phyloP scores from a whole-genome alignment of 345 rosid genomes.

The Salix caprea region DNA sequence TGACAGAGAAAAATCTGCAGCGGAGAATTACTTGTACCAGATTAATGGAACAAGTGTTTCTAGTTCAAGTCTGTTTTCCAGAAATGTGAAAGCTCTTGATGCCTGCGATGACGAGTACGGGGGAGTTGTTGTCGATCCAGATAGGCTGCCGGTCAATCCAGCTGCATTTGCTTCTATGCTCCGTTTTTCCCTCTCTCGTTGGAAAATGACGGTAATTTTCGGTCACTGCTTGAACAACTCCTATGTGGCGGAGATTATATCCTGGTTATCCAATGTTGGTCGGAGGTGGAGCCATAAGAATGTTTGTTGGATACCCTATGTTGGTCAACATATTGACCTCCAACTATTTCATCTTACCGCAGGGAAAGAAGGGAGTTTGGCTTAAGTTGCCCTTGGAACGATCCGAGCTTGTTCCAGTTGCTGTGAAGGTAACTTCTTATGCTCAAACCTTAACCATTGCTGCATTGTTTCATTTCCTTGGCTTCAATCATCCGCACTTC shows the following conservation, averaged over 20 bases:
- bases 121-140: conserved; percentile 72
- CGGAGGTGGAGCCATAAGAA: neutral
- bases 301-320: neutral
- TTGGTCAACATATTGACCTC: neutral
- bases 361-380: conserved; percentile 93
- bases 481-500: neutral
- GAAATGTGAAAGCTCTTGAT: conserved; percentile 42
- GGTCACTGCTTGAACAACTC: neutral
- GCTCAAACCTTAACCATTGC: neutral
- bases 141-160: conserved; percentile 48
- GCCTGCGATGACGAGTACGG: conserved; percentile 73
- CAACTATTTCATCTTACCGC: conserved; percentile 10
- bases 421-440: conserved; percentile 55
- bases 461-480: neutral
- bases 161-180: conserved; percentile 49
- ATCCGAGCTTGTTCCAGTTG: conserved; percentile 78
- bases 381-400: conserved; percentile 63
- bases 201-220: conserved; percentile 58
- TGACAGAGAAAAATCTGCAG: conserved; percentile 29
- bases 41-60: conserved; percentile 36
- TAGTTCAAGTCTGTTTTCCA: conserved; percentile 30
- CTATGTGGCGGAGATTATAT: neutral
- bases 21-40: conserved; percentile 30
- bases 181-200: conserved; percentile 49
- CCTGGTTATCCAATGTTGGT: neutral